phyloP scores from a whole-genome alignment of 1,284 basidiomycete species.

The Heliocybe sulcata region DNA sequence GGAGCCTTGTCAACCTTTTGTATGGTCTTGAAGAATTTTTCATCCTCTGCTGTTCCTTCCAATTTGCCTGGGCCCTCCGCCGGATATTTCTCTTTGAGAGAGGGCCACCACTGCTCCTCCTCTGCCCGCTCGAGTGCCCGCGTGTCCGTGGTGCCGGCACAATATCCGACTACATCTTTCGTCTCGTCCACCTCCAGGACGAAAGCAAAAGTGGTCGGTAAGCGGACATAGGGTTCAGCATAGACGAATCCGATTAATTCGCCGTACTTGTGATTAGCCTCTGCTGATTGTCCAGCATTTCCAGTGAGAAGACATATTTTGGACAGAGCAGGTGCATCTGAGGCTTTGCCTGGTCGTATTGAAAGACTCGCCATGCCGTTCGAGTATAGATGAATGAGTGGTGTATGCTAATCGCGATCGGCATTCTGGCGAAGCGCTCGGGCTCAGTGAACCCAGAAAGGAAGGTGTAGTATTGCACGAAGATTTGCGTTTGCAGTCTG shows the following conservation, averaged over 20 bases:
- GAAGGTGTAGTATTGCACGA: not conserved
- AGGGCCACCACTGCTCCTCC: constrained; percentile 50
- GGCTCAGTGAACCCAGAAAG: not conserved
- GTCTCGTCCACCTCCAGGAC: constrained; percentile 52
- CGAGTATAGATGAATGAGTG: not conserved
- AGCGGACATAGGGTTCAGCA: constrained; percentile 63
- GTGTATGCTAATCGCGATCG: no score
- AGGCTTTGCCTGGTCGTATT: constrained; percentile 48
- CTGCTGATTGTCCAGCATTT: constrained; percentile 61
- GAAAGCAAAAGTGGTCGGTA: constrained; percentile 64
- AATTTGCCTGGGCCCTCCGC: constrained; percentile 9
- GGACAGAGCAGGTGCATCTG: constrained; percentile 51
- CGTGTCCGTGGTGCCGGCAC: constrained; percentile 54
- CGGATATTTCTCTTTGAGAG: constrained; percentile 44
- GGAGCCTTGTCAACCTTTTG: constrained; percentile 38
- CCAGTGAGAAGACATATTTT: constrained; percentile 69
- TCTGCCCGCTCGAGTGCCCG: constrained; percentile 45
- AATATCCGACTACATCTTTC: constrained; percentile 47
- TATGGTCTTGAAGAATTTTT: constrained; percentile 39
- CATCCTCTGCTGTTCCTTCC: constrained; percentile 35
- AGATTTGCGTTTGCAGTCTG: not conserved
- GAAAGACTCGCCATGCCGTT: not conserved
- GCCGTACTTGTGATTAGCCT: constrained; percentile 46
- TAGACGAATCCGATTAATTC: constrained; percentile 66
- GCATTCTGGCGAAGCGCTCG: no score